phyloP scores from a whole-genome alignment of 1,284 basidiomycete genomes.

The Cutaneotrichosporon spelunceum region DNA sequence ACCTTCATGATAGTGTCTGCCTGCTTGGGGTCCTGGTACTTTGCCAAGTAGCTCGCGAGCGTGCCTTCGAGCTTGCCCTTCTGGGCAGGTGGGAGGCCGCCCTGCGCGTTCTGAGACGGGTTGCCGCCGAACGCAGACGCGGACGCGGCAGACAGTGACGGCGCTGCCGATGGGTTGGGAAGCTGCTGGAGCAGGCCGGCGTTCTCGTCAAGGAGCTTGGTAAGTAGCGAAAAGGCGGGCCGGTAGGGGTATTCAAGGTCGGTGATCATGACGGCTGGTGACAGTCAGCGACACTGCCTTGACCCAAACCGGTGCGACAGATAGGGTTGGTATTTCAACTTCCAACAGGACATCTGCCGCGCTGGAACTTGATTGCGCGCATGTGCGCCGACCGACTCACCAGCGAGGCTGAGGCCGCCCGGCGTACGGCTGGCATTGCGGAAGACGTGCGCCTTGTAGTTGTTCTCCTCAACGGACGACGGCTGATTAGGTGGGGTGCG shows the following conservation, averaged over 20 bases:
- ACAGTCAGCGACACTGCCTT: constrained; percentile 17
- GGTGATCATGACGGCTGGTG: constrained; percentile 79
- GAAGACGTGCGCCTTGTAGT: constrained; percentile 90
- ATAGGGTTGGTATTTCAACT: background rate
- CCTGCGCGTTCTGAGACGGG: constrained; percentile 46
- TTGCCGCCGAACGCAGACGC: constrained; percentile 48
- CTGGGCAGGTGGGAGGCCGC: constrained; percentile 50
- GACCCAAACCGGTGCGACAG: background rate
- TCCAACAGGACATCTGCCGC: background rate
- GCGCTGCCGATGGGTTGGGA: constrained; percentile 40
- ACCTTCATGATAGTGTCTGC: constrained; percentile 99
- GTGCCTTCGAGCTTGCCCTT: constrained; percentile 56
- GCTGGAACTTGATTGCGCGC: background rate
- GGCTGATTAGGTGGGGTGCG: constrained; percentile 80
- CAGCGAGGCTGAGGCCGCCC: constrained; percentile 58
- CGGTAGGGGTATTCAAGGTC: constrained; percentile 96
- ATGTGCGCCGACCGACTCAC: constrained; percentile 53
- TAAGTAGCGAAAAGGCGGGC: constrained; percentile 90
- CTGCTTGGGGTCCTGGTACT: constrained; percentile 97
- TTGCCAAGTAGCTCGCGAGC: constrained; percentile 74
- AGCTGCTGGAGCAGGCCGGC: constrained; percentile 63
- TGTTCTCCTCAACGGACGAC: constrained; percentile 93
- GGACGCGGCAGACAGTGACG: constrained; percentile 42
- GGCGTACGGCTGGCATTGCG: constrained; percentile 42
- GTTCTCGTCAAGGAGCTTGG: constrained; percentile 94